Conservation (phyloP, 257 asterid genomes). For the Vinca minor region DNA sequence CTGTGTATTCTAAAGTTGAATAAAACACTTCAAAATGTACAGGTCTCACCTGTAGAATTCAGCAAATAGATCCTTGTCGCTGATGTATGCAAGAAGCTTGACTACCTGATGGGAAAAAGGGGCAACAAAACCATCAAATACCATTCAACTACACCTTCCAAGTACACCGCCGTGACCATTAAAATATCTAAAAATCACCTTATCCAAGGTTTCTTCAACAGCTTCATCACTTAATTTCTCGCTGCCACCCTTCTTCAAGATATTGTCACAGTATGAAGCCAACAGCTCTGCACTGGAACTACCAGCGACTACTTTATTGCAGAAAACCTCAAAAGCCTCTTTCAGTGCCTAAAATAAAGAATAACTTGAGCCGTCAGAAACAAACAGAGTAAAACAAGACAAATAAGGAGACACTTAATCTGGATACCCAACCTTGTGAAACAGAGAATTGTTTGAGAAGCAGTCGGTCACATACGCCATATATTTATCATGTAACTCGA, state of each 20-base stretch:
- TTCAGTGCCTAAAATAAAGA: conserved; percentile 33
- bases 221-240: conserved; percentile 47
- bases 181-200: conserved; percentile 20
- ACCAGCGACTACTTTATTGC: conserved; percentile 40
- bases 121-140: background rate
- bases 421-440: conserved; percentile 35
- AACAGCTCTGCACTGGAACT: conserved; percentile 40
- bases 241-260: conserved; percentile 44
- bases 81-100: conserved; percentile 36
- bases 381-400: background rate
- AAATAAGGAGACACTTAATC: background rate
- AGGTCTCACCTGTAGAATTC: conserved; percentile 41
- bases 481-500: conserved; percentile 45
- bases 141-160: background rate
- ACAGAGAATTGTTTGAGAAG: conserved; percentile 31
- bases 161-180: background rate
- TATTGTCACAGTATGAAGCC: conserved; percentile 44
- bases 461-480: conserved; percentile 31
- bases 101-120: conserved; percentile 29
- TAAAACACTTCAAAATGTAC: conserved; percentile 5
- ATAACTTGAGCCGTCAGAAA: conserved; percentile 3
- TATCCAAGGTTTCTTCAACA: conserved; percentile 44
- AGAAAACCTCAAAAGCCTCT: conserved; percentile 51
- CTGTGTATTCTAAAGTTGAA: background rate
- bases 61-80: conserved; percentile 51